phyloP scores from a whole-genome alignment of 2,329 filamentous ascomycete genomes.

The Pseudogymnoascus sp. region DNA sequence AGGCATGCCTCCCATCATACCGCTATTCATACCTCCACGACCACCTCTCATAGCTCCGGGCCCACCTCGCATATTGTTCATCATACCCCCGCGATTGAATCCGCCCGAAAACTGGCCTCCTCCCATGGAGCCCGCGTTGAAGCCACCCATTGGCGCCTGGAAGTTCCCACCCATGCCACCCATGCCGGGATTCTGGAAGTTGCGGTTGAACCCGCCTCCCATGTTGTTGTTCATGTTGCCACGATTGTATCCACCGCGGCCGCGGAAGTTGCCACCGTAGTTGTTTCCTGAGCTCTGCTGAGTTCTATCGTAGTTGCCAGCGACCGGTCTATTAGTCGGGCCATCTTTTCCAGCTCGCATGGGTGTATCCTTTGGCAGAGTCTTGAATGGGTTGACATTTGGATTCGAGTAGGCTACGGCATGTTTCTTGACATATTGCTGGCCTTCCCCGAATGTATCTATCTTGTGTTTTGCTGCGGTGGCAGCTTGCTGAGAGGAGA shows the following conservation, averaged over 20 bases:
- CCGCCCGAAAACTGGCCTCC: constrained; percentile 38
- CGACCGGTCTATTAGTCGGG: constrained; percentile 42
- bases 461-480: constrained; percentile 78
- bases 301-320: constrained; percentile 37
- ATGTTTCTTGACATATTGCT: constrained; percentile 52
- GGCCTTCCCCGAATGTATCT: constrained; percentile 50
- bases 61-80: constrained; percentile 43
- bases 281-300: constrained; percentile 26
- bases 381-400: constrained; percentile 78
- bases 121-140: constrained; percentile 35
- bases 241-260: constrained; percentile 40
- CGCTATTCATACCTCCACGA: constrained; percentile 41
- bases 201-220: constrained; percentile 44
- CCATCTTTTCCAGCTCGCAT: constrained; percentile 57
- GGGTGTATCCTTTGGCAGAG: constrained; percentile 79
- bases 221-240: constrained; percentile 38
- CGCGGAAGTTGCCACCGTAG: constrained; percentile 36
- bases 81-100: constrained; percentile 43
- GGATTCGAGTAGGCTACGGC: constrained; percentile 68
- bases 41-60: constrained; percentile 50
- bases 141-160: constrained; percentile 35
- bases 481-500: constrained; percentile 72
- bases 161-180: constrained; percentile 38
- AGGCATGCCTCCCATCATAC: constrained; percentile 38
- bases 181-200: constrained; percentile 36